Evolutionary conservation across 345 rosid species (phyloP).

Genomic region (Stellera chamaejasme): DNA sequence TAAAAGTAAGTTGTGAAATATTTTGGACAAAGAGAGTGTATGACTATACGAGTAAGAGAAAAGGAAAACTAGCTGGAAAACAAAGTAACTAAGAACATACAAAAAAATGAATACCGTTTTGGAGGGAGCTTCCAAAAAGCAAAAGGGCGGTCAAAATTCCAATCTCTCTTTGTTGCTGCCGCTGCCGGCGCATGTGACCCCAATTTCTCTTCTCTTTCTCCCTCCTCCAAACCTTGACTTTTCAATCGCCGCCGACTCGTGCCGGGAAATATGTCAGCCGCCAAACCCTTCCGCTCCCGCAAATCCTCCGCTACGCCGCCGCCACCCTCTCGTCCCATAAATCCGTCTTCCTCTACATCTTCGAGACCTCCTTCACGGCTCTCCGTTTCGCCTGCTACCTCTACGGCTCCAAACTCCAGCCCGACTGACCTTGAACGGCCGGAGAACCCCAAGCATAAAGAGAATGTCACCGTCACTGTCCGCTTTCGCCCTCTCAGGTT

Average conservation of each 20-base stretch:
- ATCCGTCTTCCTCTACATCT: slow-evolving; percentile 38
- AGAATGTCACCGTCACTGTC: slow-evolving; percentile 75
- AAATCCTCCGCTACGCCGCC: slow-evolving; percentile 43
- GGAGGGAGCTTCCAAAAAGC: slow-evolving; percentile 20
- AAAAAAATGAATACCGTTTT: slow-evolving; percentile 14
- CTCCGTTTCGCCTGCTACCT: slow-evolving; percentile 21
- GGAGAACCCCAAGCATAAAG: slow-evolving; percentile 38
- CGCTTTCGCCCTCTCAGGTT: slow-evolving; percentile 88
- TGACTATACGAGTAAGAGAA: too few relatives aligned
- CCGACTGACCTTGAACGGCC: slow-evolving; percentile 24
- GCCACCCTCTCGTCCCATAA: slow-evolving; percentile 29
- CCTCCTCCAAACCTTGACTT: neutral
- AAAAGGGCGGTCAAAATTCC: too few relatives aligned
- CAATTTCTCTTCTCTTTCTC: neutral
- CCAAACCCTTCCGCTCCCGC: slow-evolving; percentile 76
- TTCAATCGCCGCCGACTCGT: neutral
- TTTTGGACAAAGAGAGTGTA: too few relatives aligned
- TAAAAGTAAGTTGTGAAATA: too few relatives aligned
- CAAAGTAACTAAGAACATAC: too few relatives aligned
- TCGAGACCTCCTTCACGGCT: slow-evolving; percentile 40
- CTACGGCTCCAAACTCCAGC: slow-evolving; percentile 29
- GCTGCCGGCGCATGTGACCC: slow-evolving; percentile 22
- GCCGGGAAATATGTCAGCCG: slow-evolving; percentile 37
- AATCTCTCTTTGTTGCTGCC: too few relatives aligned
- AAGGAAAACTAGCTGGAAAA: too few relatives aligned